Base-by-base conservation (phyloP, 1,139 yeast species). In the Yamadazyma membranifaciens region DNA sequence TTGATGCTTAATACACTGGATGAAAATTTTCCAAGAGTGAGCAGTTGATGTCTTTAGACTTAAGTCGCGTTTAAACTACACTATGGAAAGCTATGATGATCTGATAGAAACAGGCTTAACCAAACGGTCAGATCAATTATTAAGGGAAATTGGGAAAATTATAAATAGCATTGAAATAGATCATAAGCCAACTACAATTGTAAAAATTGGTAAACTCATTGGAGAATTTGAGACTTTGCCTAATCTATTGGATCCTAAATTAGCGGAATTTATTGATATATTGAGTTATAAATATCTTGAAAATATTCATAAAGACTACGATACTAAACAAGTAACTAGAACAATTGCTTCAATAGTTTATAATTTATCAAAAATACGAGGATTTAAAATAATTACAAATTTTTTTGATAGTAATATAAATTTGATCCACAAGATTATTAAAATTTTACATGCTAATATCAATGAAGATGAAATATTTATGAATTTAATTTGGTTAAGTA, bases 401-500 rank as follows among this genome's bases (percentile, higher is more conserved):
- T 78, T 77, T 56, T 72, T 87, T 41, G 73, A 82, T 1, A 78
- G 83, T 33, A 83, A 84, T 41, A 77, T 84, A 1, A 64, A 69
- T 45, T 55, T 78, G 31, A 59, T 85, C 9, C 69, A 69, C 0
- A 46, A 49, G 6, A 54, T 80, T 2, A 41, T 76, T 25, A 37
- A 50, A 4, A 45, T 59, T 36, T 43, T 64, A 10, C 28, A 33
- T 2, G 15, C 11, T 2, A 40, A 16, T 12, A 39, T 43, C 27
- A 43, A 47, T 75, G 96, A 94, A 67, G 79, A 54, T 47, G 76
- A 76, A 37, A 57, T 70, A 9, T 87, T 79, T 50, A 59, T 82
- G 3, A 57, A 81, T 34, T 60, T 88, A n/a, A 63, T 86, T 6
- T 89, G 96, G 96, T 65, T 87, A 12, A 74, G 85, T 1, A 78